Conservation (phyloP, 805 yeast species). For the Starmerella ratchasimensis region DNA sequence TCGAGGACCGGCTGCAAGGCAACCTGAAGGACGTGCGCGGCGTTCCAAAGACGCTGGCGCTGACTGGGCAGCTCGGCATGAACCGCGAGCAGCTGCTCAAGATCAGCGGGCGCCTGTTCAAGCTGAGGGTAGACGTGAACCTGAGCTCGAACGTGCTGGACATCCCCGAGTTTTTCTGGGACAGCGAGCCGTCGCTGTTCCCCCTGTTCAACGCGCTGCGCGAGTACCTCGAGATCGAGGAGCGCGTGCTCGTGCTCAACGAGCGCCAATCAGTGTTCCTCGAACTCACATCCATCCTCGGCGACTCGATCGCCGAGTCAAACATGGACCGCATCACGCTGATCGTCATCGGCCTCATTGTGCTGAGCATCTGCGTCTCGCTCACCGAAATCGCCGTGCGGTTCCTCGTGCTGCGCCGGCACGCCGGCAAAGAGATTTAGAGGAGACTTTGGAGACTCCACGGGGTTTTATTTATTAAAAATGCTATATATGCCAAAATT, state of each 20-base stretch:
- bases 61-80: conserved; percentile 77
- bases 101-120: conserved; percentile 82
- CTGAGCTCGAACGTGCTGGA: conserved; percentile 80
- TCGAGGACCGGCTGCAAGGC: conserved; percentile 82
- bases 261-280: conserved; percentile 88
- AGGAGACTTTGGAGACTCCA: no score
- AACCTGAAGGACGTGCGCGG: conserved; percentile 74
- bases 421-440: neutral
- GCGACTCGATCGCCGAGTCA: conserved; percentile 86
- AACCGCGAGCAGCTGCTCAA: conserved; percentile 71
- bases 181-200: conserved; percentile 82
- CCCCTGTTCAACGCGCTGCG: conserved; percentile 81
- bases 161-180: conserved; percentile 95
- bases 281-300: conserved; percentile 83
- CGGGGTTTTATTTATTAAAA: no score
- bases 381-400: conserved; percentile 20
- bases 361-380: conserved; percentile 55
- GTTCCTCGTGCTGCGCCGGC: conserved; percentile 10
- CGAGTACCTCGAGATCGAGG: conserved; percentile 89
- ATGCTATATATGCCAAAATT: neutral
- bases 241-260: conserved; percentile 81
- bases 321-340: conserved; percentile 85
- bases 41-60: conserved; percentile 76
- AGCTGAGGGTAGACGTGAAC: conserved; percentile 84
- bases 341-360: conserved; percentile 73